Percentiles rank a stretch among this genome's conserved stretches.
Evolutionary conservation across 306 rosid species (phyloP).

Genomic region (Castanospermum australe): DNA sequence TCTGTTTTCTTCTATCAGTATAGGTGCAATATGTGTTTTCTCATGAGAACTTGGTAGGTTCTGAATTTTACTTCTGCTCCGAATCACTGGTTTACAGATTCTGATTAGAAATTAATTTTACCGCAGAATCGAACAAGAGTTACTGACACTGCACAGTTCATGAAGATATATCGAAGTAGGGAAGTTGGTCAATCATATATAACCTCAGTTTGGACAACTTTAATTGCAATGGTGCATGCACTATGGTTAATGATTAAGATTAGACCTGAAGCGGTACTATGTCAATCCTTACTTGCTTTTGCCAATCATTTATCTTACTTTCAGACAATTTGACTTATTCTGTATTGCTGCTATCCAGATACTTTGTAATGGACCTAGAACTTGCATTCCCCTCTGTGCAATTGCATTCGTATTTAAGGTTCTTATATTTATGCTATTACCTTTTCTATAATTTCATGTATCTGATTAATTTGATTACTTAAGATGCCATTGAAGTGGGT

Average conservation of each 20-base stretch:
- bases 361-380: constrained; percentile 80
- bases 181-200: constrained; percentile 75
- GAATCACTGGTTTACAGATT: background rate
- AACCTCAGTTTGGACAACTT: constrained; percentile 68
- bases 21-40: background rate
- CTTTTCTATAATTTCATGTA: background rate
- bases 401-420: constrained; percentile 70
- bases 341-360: constrained; percentile 35
- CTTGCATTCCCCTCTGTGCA: constrained; percentile 62
- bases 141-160: constrained; percentile 39
- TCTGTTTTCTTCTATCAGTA: background rate
- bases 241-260: constrained; percentile 60
- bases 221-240: constrained; percentile 49
- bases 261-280: constrained; percentile 69
- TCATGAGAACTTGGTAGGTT: background rate
- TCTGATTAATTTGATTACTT: background rate
- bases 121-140: constrained; percentile 37
- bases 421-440: background rate
- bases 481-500: background rate
- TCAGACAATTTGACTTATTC: background rate
- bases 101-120: background rate
- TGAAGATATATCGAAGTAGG: constrained; percentile 72
- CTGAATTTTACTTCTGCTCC: background rate
- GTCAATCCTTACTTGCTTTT: background rate
- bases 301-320: background rate